Base-by-base conservation (phyloP, 805 yeast species). In the Myxozyma neglecta region DNA sequence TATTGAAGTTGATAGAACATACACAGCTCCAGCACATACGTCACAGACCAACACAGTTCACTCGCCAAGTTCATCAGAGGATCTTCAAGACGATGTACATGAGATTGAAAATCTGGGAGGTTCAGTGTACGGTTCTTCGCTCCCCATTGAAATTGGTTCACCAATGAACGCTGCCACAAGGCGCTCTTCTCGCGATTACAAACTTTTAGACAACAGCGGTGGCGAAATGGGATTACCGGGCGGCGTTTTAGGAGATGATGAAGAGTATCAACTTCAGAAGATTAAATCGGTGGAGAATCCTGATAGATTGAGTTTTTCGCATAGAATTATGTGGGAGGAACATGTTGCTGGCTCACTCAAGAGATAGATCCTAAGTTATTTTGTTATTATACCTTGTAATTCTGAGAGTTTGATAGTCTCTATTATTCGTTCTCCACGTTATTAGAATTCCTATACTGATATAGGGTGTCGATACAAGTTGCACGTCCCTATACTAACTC, bases 261-360 rank as follows among this genome's bases (percentile, higher is more conserved):
- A 63, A 40, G 65, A 63, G 35, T 46, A 52, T 34, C 51, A 63
- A 50, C 42, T 63, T 6, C 50, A 47, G 24, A 60, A 60, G 40
- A 40, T 60, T n/a, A 46, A 48, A 44, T 49, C 56, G 29, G 57
- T 60, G 20, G 64, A 64, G 11, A 57, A 64, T 43, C 65, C 67
- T 8, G 59, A 59, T 14, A 43, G 58, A 14, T 36, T 61, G 42
- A 64, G 67, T 50, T 61, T 61, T 36, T 61, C 66, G 37, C 56
- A 58, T 44, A 59, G 65, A 24, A 61, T 60, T 20, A 57, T 60
- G 45, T 64, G 67, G 65, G 65, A 64, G 37, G 54, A 62, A 51
- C 66, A 64, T 35, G 60, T 64, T 42, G 60, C 45, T 16, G 64
- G 67, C 18, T 63, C 61, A 24, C 52, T 48, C n/a, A 39, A 40